phyloP scores from a whole-genome alignment of 106 monocot genomes.

The Allium fistulosum region DNA sequence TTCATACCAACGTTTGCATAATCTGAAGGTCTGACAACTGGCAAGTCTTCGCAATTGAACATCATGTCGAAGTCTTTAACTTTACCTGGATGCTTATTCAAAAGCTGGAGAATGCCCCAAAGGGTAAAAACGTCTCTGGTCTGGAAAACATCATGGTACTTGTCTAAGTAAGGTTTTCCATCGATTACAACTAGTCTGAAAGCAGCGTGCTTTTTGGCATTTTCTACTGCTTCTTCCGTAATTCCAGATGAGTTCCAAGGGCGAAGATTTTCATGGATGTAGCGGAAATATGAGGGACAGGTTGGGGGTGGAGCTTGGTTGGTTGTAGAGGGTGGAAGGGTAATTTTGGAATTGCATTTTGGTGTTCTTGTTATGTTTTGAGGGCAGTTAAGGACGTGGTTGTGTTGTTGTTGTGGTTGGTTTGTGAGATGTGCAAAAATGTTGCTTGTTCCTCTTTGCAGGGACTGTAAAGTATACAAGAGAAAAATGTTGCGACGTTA shows the following conservation, averaged over 20 bases:
- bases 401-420: background rate
- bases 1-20: background rate
- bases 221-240: slow-evolving; percentile 18
- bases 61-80: slow-evolving; percentile 54
- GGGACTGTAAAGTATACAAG: background rate
- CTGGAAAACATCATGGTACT: slow-evolving; percentile 22
- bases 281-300: slow-evolving; percentile 55
- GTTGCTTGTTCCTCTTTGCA: background rate
- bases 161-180: slow-evolving; percentile 34
- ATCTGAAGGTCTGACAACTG: slow-evolving; percentile 15
- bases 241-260: slow-evolving; percentile 43
- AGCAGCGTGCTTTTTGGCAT: slow-evolving; percentile 3
- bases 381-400: background rate
- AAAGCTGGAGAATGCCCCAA: slow-evolving; percentile 59
- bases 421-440: background rate
- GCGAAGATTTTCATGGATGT: slow-evolving; percentile 55
- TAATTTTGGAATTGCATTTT: background rate
- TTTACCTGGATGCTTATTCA: slow-evolving; percentile 35
- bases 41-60: slow-evolving; percentile 52
- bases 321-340: background rate
- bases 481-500: background rate
- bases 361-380: background rate
- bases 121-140: slow-evolving; percentile 50
- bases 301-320: background rate
- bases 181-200: slow-evolving; percentile 32